Evolutionary conservation across 2,329 filamentous ascomycete species (phyloP).

Genomic region (Ceratocystis cacaofunesta): DNA sequence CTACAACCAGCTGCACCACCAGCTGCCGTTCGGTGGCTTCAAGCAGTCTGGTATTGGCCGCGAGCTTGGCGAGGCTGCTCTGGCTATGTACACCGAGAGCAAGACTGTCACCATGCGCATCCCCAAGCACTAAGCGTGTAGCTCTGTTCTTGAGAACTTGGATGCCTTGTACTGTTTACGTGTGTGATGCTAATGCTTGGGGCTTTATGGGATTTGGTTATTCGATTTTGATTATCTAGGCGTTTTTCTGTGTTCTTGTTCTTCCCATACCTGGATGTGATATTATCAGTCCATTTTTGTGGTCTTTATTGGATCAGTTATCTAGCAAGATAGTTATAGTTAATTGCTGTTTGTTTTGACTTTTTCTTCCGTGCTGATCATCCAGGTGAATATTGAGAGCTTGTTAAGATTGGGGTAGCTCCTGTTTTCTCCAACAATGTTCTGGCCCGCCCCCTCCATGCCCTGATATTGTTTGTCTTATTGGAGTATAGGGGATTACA

Average conservation of each 20-base stretch:
- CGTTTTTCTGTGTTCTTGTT: slow-evolving; percentile 4
- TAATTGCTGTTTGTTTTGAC: not conserved
- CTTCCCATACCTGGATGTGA: not conserved
- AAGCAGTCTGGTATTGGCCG: slow-evolving; percentile 19
- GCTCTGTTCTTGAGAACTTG: not conserved
- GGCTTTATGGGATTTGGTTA: slow-evolving; percentile 1
- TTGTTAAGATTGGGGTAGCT: not conserved
- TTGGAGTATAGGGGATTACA: not conserved
- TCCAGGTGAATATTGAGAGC: not conserved
- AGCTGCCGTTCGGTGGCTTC: slow-evolving; percentile 20
- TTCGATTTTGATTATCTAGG: slow-evolving; percentile 1
- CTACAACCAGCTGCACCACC: slow-evolving; percentile 25
- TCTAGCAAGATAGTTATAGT: not conserved
- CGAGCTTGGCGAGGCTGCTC: slow-evolving; percentile 18
- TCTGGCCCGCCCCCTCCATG: not conserved
- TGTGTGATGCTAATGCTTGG: slow-evolving; percentile 6
- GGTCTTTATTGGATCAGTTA: slow-evolving; percentile 4
- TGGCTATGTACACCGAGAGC: slow-evolving; percentile 19
- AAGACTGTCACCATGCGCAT: slow-evolving; percentile 19
- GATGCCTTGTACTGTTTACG: not conserved
- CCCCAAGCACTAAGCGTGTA: not conserved
- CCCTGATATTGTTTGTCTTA: not conserved
- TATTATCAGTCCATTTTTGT: not conserved
- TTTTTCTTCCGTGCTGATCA: not conserved
- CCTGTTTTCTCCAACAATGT: not conserved